phyloP scores from a whole-genome alignment of 495 filamentous ascomycete genomes.

The Rostrohypoxylon terebratum region DNA sequence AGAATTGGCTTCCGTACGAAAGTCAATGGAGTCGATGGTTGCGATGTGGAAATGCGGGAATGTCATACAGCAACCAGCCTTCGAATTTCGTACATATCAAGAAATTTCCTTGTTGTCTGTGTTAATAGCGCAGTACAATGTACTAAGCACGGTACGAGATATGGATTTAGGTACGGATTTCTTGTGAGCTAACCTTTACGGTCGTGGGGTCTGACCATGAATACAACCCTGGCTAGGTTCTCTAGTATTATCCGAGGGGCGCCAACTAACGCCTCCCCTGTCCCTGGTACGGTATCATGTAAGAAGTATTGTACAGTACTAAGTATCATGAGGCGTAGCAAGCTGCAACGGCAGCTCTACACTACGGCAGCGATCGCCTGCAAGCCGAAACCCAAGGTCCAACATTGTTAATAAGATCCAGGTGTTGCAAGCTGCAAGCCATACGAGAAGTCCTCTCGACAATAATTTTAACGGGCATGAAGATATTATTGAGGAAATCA shows the following conservation, averaged over 20 bases:
- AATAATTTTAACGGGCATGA: constrained; percentile 17
- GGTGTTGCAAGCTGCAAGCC: constrained; percentile 12
- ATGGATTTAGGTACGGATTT: constrained; percentile 23
- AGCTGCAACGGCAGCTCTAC: constrained; percentile 29
- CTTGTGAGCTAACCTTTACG: constrained; percentile 27
- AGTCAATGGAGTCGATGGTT: neutral
- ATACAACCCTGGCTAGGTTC: constrained; percentile 45
- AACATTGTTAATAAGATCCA: constrained; percentile 38
- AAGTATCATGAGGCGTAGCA: constrained; percentile 41
- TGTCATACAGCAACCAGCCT: constrained; percentile 20
- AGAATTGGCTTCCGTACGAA: constrained; percentile 5
- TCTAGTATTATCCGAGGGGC: constrained; percentile 48
- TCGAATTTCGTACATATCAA: constrained; percentile 31
- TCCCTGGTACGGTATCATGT: constrained; percentile 32
- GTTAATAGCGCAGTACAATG: constrained; percentile 18
- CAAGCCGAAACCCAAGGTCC: constrained; percentile 31
- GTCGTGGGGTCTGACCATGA: constrained; percentile 42
- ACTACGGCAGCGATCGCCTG: constrained; percentile 37
- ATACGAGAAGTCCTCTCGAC: constrained; percentile 22
- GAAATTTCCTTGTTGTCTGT: constrained; percentile 32
- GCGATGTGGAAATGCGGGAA: constrained; percentile 10
- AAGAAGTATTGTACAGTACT: constrained; percentile 9
- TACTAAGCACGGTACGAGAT: constrained; percentile 7
- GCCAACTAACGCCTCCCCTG: constrained; percentile 43
- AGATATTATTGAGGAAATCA: constrained; percentile 12